Conservation (phyloP, 768 basidiomycete genomes). For the Russula olivacea region DNA sequence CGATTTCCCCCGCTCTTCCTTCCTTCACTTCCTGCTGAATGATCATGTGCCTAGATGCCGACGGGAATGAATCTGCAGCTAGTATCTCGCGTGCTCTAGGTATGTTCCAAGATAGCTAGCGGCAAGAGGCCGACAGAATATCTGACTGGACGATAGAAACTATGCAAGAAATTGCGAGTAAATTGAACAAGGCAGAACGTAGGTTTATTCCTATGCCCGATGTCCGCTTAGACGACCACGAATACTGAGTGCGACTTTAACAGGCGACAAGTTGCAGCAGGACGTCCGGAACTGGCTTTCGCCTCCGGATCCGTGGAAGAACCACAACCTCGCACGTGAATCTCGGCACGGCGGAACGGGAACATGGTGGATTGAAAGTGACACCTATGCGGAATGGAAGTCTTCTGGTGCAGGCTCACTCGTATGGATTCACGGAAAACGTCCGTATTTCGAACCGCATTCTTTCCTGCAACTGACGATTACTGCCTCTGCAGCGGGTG, state of each 20-base stretch:
- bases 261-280: not conserved
- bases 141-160: not conserved
- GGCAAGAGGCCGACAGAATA: fast-evolving
- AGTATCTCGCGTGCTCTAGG: not conserved
- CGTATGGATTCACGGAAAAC: constrained; percentile 8
- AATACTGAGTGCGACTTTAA: not conserved
- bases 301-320: constrained; percentile 7
- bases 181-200: not conserved
- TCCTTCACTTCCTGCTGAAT: not conserved
- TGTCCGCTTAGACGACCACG: no score
- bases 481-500: not conserved
- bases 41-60: not conserved
- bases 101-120: not conserved
- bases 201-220: not conserved
- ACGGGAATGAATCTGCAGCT: not conserved
- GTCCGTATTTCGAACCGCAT: not conserved
- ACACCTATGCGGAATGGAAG: not conserved
- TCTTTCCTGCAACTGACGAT: not conserved
- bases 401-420: not conserved
- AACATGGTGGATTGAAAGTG: not conserved
- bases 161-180: not conserved
- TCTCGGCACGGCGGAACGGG: not conserved
- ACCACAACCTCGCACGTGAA: not conserved
- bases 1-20: no score
- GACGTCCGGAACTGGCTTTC: constrained; percentile 1